These are phyloP conservation scores for Lomentospora prolificans DNA, from an alignment of 2,329 filamentous ascomycete genomes.

Conservation along the genomic window DNA sequence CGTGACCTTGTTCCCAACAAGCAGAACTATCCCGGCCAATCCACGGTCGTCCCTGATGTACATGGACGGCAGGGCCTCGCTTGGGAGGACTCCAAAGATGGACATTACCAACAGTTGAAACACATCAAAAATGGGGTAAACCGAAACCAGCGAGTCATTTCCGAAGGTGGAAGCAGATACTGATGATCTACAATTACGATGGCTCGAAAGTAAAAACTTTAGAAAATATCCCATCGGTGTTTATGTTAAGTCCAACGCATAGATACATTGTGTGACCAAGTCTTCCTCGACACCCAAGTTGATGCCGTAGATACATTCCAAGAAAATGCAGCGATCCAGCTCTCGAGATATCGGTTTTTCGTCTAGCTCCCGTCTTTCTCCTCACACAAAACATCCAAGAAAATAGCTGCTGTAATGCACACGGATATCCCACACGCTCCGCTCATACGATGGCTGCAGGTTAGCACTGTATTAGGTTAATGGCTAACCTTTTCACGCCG, in stretches of 20 bases:
- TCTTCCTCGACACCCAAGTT: neutral
- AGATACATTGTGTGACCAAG: neutral
- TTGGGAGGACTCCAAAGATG: no score
- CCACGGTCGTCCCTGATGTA: no score
- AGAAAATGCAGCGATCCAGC: neutral
- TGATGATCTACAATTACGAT: no score
- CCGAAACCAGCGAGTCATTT: neutral
- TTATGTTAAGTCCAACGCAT: neutral
- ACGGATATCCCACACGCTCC: neutral
- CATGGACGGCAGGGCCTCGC: no score
- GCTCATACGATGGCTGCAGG: neutral
- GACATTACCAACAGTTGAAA: no score
- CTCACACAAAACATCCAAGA: neutral
- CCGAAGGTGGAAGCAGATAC: no score
- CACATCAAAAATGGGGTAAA: no score
- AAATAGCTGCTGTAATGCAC: neutral
- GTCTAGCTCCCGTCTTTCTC: neutral
- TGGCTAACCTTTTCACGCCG: neutral
- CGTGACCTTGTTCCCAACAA: no score
- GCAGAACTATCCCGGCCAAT: no score
- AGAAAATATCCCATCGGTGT: neutral
- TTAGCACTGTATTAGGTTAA: neutral
- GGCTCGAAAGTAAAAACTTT: no score
- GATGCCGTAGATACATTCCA: neutral
- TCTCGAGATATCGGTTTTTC: neutral